Evolutionary conservation across 2,329 filamentous ascomycete genomes (phyloP), one percentile per base, ranked within the genome.

Genomic region (Helicocarpus griseus): DNA sequence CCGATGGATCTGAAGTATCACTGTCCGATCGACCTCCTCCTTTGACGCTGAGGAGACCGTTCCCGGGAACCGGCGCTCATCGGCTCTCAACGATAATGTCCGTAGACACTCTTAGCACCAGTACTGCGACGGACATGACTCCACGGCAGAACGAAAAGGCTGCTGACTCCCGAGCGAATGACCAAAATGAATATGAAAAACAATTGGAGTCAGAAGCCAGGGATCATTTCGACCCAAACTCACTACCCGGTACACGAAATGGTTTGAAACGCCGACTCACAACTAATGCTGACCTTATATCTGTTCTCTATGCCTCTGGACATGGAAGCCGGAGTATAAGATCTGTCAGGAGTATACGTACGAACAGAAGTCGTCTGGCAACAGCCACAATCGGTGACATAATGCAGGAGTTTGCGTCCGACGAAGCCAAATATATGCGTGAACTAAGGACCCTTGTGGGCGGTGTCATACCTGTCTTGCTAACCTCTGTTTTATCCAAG

Each of bases 361-460:
- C 85, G 26, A 82, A 82, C 59, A 81, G 83, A 53, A 86, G 80
- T 61, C 78, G 79, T 33, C 73, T 83, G 9, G 79, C 81, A 28
- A 81, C 78, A 51, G 82, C 86, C 38, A 90, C 85, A 1, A 76
- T 89, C 9, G 76, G 80, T 21, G 89, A 91, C 56, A 73, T 97
- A 19, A 78, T 97, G 65, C 77, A 78, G 49, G 89, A 95, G 63
- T 82, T 98, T 56, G 76, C 80, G 9, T 80, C 85, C 4, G 93
- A 97, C 60, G 93, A 98, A 68, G 74, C 80, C 41, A 86, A 93
- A 58, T 98, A 97, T 64, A 85, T 86, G 69, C 81, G 90, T 50
- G 93, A 98, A 68, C 77, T 98, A 29, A 89, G 89, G 63, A 96
- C 93, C 0, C 72, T 98, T 29, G 90, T 97, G 6, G 90, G 95